Evolutionary conservation across 768 basidiomycete species (phyloP).

Genomic region (Phaeolepiota aurea): DNA sequence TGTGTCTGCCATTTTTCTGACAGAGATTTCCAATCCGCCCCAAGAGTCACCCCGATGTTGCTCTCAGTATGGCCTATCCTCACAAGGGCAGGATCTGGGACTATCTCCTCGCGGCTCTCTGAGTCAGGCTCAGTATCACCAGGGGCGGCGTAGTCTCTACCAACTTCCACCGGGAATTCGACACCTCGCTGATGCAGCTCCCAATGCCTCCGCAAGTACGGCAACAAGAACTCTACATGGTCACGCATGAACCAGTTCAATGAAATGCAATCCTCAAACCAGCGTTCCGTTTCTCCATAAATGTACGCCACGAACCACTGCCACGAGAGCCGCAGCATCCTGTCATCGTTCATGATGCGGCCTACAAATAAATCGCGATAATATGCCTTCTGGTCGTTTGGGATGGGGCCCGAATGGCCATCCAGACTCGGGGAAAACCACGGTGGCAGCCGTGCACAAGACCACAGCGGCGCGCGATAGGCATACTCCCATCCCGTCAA

Average conservation of each 20-base stretch:
- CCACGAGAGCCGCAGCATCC: slow-evolving; percentile 6
- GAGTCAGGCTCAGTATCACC: neutral
- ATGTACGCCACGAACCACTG: slow-evolving; percentile 18
- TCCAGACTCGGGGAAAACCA: slow-evolving; percentile 13
- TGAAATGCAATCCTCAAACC: slow-evolving; percentile 19
- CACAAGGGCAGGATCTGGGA: neutral
- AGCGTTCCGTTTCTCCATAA: slow-evolving; percentile 19
- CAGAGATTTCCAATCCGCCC: neutral
- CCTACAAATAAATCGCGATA: slow-evolving; percentile 13
- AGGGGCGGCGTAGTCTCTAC: neutral
- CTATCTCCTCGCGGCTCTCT: neutral
- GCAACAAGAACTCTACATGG: slow-evolving; percentile 13
- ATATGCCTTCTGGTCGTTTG: slow-evolving; percentile 14
- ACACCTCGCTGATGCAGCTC: slow-evolving; percentile 9
- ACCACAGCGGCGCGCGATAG: slow-evolving; percentile 19
- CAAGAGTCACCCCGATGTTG: neutral
- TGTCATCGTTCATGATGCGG: slow-evolving; percentile 10
- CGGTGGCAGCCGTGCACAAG: slow-evolving; percentile 20
- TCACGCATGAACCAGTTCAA: slow-evolving; percentile 17
- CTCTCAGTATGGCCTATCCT: neutral
- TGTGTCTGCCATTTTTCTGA: neutral
- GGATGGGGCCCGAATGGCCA: slow-evolving; percentile 11
- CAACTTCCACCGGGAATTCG: slow-evolving; percentile 12
- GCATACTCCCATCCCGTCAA: slow-evolving; percentile 22
- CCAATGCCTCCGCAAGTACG: slow-evolving; percentile 16